Evolutionary conservation across 2,329 filamentous ascomycete genomes (phyloP), one percentile per base, ranked within the genome.

Genomic region (Monascus ruber): DNA sequence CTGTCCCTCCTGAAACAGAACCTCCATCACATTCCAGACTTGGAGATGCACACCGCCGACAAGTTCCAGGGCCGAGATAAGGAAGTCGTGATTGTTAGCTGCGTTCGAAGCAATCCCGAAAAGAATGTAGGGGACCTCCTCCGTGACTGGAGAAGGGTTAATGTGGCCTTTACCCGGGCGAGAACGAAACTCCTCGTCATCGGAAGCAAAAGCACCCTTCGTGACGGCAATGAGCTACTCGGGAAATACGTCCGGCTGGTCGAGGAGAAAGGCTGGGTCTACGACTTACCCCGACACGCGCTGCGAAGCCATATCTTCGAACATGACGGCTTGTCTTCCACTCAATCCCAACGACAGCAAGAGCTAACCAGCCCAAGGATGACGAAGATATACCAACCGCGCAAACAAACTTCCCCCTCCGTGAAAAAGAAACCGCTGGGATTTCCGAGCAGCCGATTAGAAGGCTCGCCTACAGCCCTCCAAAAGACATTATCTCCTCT

Each of bases 31-130:
- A 65, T 70, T 0, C 64, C 70, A 0, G 74, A 76, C 2, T 79
- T 98, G 1, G 91, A 98, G 63, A 87, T 96, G 74, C 87, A 98
- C 62, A 96, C 91, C 0, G 88, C 91, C 3, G 91, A 98, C 63
- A 86, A 89, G 34, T 98, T 94, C 62, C 91, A 98, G 59, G 91
- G 91, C 5, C 77, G 91, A 6, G 91, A 98, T 64, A 98, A 98
- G 58, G 87, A 94, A 55, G 81, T 94, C 2, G 76, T 96, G 1
- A 77, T 98, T 9, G 73, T 98, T 6, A 85, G 79, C 40, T 80
- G 94, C 26, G 91, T 96, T 9, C 77, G 91, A 26, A 89, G 79
- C 58, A 98, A 98, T 52, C 79, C 88, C 24, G 73, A 75, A 1
- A 77, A 80, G 45, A 77, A 74, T 36, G 88, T 98, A n/a, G 91